A percentile compares a stretch with the other conserved stretches of the same genome.
Conservation (phyloP, 108 stramenopile genomes). For the Chaetoceros tenuissimus region DNA sequence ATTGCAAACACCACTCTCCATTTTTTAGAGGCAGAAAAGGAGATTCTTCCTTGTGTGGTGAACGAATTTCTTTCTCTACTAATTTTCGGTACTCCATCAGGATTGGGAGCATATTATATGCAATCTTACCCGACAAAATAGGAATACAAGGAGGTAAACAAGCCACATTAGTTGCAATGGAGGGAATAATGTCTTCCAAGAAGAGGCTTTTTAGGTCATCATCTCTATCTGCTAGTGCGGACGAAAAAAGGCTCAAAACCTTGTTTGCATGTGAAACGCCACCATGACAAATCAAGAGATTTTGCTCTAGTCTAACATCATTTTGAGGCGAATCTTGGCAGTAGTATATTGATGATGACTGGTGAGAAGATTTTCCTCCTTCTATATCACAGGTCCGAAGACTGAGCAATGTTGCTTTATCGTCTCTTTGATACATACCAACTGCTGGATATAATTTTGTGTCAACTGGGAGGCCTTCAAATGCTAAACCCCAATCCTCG, state of each 20-base stretch:
- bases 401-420: slow-evolving; percentile 56
- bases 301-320: no score
- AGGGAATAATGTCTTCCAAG: slow-evolving; percentile 33
- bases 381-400: no score
- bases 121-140: slow-evolving; percentile 50
- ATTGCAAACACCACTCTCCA: no score
- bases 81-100: slow-evolving; percentile 35
- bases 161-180: slow-evolving; percentile 48
- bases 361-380: no score
- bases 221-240: slow-evolving; percentile 7
- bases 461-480: slow-evolving; percentile 79
- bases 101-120: slow-evolving; percentile 45
- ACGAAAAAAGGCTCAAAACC: slow-evolving; percentile 6
- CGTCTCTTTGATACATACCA: slow-evolving; percentile 80
- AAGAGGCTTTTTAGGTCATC: slow-evolving; percentile 19
- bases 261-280: no score
- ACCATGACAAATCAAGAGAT: no score
- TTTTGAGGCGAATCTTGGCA: no score
- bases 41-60: no score
- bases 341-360: no score
- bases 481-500: slow-evolving; percentile 85
- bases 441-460: slow-evolving; percentile 69
- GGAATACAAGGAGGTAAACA: slow-evolving; percentile 65
- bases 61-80: no score
- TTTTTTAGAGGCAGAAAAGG: no score